Evolutionary conservation across 1,139 yeast genomes (phyloP).

Genomic region (Pneumocystis carinii): DNA sequence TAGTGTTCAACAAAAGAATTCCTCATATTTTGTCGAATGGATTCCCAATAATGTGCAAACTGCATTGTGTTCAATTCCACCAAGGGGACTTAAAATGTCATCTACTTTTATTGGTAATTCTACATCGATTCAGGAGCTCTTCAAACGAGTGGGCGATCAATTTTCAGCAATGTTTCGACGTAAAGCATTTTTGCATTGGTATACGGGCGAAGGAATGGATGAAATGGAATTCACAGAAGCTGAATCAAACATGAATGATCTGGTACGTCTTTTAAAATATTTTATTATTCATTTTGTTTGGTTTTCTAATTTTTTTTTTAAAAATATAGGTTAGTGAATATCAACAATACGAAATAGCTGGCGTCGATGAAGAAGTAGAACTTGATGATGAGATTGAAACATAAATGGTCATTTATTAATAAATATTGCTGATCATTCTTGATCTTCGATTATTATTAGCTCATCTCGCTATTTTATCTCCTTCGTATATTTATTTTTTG

Average conservation of each 20-base stretch:
- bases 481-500: too few species aligned
- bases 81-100: conserved; percentile 28
- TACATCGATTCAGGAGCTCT: conserved; percentile 33
- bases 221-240: conserved; percentile 34
- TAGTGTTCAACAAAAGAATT: conserved; percentile 26
- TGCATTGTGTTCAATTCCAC: conserved; percentile 31
- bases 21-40: conserved; percentile 60
- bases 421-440: too few species aligned
- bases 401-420: conserved; percentile 8
- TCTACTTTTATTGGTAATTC: conserved; percentile 34
- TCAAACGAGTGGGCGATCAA: conserved; percentile 28
- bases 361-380: conserved; percentile 25
- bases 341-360: conserved; percentile 33
- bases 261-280: conserved; percentile 15
- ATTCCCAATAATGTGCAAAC: conserved; percentile 89
- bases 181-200: conserved; percentile 35
- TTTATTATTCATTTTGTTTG: neutral
- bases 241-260: conserved; percentile 30
- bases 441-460: too few species aligned
- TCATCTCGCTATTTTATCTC: too few species aligned
- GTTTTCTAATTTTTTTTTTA: neutral
- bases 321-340: conserved; percentile 23
- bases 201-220: conserved; percentile 35
- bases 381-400: conserved; percentile 20
- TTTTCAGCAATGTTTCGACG: conserved; percentile 32